Percentiles rank a stretch among this genome's conserved stretches.
These are phyloP conservation scores for Trichoderma sp. DNA, from an alignment of 2,329 filamentous ascomycete genomes.

Conservation along the genomic window DNA sequence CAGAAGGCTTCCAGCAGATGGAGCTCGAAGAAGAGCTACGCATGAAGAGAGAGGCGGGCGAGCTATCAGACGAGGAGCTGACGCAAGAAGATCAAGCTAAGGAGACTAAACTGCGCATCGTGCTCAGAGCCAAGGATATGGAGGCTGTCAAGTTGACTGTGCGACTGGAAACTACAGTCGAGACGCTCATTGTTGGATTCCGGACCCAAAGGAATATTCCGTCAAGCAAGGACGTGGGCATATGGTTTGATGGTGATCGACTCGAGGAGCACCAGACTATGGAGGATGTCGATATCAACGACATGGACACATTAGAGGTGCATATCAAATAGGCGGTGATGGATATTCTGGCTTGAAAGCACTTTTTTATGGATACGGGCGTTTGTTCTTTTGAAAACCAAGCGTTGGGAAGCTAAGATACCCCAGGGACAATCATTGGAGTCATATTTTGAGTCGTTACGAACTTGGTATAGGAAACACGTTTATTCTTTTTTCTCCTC, in stretches of 20 bases:
- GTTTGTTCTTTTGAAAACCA: slow-evolving; percentile 22
- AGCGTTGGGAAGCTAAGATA: slow-evolving; percentile 37
- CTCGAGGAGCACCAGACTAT: slow-evolving; percentile 65
- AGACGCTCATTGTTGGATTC: slow-evolving; percentile 66
- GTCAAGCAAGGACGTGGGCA: slow-evolving; percentile 56
- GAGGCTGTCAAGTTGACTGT: slow-evolving; percentile 57
- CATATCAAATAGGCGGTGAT: slow-evolving; percentile 55
- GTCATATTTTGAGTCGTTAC: slow-evolving; percentile 8
- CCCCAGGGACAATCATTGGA: slow-evolving; percentile 32
- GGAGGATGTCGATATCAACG: slow-evolving; percentile 70
- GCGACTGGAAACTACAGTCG: slow-evolving; percentile 60
- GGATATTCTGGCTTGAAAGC: slow-evolving; percentile 10
- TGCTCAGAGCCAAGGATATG: slow-evolving; percentile 57
- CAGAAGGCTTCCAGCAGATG: slow-evolving; percentile 59
- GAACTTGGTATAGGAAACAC: slow-evolving; percentile 17
- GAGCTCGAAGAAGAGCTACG: slow-evolving; percentile 54
- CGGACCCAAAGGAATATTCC: slow-evolving; percentile 57
- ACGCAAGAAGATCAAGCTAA: slow-evolving; percentile 30
- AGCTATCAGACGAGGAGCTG: slow-evolving; percentile 42
- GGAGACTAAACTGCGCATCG: slow-evolving; percentile 51
- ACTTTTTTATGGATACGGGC: slow-evolving; percentile 21
- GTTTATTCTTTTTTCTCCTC: not conserved
- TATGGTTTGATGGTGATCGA: slow-evolving; percentile 77
- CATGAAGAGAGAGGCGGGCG: slow-evolving; percentile 49
- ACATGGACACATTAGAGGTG: slow-evolving; percentile 77